These are phyloP conservation scores for Cystobasidium slooffiae DNA, from an alignment of 1,284 basidiomycete species.

Conservation along the genomic window DNA sequence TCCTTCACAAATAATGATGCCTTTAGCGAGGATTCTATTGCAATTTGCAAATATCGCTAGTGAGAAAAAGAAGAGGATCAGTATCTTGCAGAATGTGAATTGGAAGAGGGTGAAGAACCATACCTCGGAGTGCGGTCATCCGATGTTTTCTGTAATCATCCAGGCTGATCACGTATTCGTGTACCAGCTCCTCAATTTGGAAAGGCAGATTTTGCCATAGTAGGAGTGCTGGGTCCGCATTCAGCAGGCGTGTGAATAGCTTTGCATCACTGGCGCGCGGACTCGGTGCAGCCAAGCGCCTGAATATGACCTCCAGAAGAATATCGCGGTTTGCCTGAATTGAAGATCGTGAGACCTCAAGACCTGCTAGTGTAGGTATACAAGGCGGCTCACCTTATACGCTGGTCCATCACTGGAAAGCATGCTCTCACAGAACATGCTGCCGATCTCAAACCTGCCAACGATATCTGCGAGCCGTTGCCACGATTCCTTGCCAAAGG, in stretches of 20 bases:
- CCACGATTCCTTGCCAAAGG: conserved; percentile 67
- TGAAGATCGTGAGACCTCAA: background rate
- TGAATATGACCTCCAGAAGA: conserved; percentile 66
- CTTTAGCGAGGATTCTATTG: conserved; percentile 5
- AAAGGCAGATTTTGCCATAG: conserved; percentile 41
- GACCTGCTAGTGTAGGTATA: background rate
- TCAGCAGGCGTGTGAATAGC: conserved; percentile 60
- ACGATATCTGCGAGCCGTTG: conserved; percentile 64
- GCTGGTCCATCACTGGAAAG: conserved; percentile 68
- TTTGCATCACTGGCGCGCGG: conserved; percentile 58
- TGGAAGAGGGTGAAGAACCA: background rate
- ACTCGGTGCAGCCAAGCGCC: conserved; percentile 63
- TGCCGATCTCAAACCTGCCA: conserved; percentile 67
- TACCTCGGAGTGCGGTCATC: conserved; percentile 43
- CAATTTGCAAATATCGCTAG: conserved; percentile 30
- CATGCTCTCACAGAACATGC: conserved; percentile 71
- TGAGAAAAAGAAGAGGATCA: background rate
- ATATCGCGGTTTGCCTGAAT: conserved; percentile 63
- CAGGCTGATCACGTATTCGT: conserved; percentile 29
- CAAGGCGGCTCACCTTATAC: conserved; percentile 63
- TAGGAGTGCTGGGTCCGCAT: conserved; percentile 9
- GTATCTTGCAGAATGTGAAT: background rate
- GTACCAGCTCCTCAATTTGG: background rate
- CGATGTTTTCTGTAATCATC: conserved; percentile 42
- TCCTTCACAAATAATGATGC: conserved; percentile 11